A percentile compares a stretch with the other conserved stretches of the same genome.
Conservation (phyloP, 129 eudicot species). For the Flaveria ramosissima region DNA sequence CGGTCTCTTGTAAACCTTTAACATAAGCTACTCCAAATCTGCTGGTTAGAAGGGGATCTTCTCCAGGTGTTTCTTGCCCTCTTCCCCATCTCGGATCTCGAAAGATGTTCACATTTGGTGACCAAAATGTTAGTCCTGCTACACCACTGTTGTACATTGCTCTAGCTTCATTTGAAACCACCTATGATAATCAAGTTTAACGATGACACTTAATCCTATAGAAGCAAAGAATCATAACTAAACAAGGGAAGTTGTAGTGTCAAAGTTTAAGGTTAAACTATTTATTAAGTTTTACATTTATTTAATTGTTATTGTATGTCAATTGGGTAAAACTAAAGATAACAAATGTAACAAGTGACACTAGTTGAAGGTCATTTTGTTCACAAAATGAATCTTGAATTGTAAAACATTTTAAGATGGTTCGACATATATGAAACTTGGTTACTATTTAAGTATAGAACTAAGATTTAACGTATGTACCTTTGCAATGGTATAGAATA, state of each 20-base stretch:
- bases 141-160: slow-evolving; percentile 87
- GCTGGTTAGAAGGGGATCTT: slow-evolving; percentile 71
- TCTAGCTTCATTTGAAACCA: slow-evolving; percentile 80
- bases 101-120: slow-evolving; percentile 88
- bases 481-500: slow-evolving; percentile 60
- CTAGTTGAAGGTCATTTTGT: too few relatives aligned
- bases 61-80: slow-evolving; percentile 98
- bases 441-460: too few relatives aligned
- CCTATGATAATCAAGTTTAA: slow-evolving; percentile 39
- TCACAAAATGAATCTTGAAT: too few relatives aligned
- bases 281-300: neutral
- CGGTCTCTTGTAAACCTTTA: slow-evolving; percentile 67
- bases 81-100: slow-evolving; percentile 97
- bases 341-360: too few relatives aligned
- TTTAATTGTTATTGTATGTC: neutral
- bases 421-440: neutral
- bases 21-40: slow-evolving; percentile 66
- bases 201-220: neutral
- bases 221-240: neutral
- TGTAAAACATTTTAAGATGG: neutral
- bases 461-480: neutral
- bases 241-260: neutral
- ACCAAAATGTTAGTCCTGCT: slow-evolving; percentile 90
- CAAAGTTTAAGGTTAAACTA: neutral
- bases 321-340: too few relatives aligned